Percentiles rank a stretch among this genome's conserved stretches.
These are phyloP conservation scores for Trapa bicornis DNA, from an alignment of 345 rosid genomes.

Conservation along the genomic window DNA sequence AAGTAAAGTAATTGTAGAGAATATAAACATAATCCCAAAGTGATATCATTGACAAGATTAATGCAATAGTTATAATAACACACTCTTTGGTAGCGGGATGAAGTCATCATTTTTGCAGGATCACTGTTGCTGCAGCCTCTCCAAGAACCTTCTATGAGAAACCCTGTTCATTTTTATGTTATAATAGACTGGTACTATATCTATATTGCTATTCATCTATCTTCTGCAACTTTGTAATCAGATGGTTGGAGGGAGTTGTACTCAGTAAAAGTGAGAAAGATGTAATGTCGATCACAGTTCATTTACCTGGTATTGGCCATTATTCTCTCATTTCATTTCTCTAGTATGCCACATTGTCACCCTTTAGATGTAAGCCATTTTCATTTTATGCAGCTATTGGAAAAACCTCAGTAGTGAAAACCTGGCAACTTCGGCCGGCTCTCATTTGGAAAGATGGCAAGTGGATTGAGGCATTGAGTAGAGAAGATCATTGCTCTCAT, in stretches of 20 bases:
- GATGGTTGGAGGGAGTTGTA: slow-evolving; percentile 95
- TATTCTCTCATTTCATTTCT: background rate
- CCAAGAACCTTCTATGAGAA: background rate
- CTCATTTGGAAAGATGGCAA: slow-evolving; percentile 68
- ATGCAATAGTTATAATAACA: background rate
- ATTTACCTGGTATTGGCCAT: slow-evolving; percentile 53
- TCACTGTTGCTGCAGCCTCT: background rate
- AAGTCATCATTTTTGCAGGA: background rate
- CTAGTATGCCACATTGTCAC: background rate
- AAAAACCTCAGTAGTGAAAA: slow-evolving; percentile 40
- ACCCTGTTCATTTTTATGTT: background rate
- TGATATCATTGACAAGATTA: background rate
- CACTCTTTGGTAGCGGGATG: background rate
- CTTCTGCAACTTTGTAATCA: slow-evolving; percentile 13
- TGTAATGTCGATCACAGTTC: slow-evolving; percentile 51
- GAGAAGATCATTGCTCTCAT: slow-evolving; percentile 22
- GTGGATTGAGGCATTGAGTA: slow-evolving; percentile 70
- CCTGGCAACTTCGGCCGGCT: slow-evolving; percentile 86
- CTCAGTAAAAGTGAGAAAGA: slow-evolving; percentile 76
- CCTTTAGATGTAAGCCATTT: background rate
- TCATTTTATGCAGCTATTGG: slow-evolving; percentile 45
- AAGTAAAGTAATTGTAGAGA: background rate
- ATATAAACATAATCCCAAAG: background rate
- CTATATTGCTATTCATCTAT: background rate
- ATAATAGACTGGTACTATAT: background rate